phyloP scores from a whole-genome alignment of 1,139 yeast species.

The Candida sanyaensis region DNA sequence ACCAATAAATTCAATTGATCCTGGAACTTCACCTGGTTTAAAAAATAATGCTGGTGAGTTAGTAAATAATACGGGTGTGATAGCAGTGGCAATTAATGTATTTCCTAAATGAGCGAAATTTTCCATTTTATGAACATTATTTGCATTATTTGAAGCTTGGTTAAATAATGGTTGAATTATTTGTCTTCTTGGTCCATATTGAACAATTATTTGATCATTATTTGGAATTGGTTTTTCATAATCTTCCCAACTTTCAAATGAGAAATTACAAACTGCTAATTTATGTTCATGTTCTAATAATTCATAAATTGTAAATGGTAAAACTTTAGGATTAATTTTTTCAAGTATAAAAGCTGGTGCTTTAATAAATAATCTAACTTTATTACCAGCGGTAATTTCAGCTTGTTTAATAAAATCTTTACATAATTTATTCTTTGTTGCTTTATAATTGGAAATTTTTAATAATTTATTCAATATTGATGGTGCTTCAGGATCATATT shows the following conservation, averaged over 20 bases:
- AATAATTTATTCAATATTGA: conserved; percentile 74
- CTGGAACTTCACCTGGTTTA: conserved; percentile 40
- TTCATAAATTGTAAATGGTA: conserved; percentile 69
- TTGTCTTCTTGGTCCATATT: conserved; percentile 91
- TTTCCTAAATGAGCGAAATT: conserved; percentile 80
- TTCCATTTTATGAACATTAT: conserved; percentile 86
- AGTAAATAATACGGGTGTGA: conserved; percentile 86
- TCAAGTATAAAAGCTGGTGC: conserved; percentile 58
- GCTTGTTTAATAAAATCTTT: conserved; percentile 64
- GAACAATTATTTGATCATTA: conserved; percentile 76
- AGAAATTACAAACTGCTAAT: conserved; percentile 77
- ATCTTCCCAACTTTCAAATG: conserved; percentile 87
- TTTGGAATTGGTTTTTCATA: conserved; percentile 82
- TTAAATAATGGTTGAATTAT: conserved; percentile 84
- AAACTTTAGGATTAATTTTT: conserved; percentile 37
- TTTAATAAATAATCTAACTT: conserved; percentile 58
- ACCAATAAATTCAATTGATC: conserved; percentile 69
- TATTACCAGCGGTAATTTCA: conserved; percentile 67
- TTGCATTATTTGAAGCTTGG: conserved; percentile 72
- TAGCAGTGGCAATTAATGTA: conserved; percentile 75
- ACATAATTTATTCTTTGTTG: conserved; percentile 67
- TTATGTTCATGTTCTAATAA: conserved; percentile 86
- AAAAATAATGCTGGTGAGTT: conserved; percentile 80
- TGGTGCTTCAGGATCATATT: conserved; percentile 75
- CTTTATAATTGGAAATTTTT: conserved; percentile 75